phyloP scores from a whole-genome alignment of 805 yeast genomes.

The Saccharomycopsis fermentans region DNA sequence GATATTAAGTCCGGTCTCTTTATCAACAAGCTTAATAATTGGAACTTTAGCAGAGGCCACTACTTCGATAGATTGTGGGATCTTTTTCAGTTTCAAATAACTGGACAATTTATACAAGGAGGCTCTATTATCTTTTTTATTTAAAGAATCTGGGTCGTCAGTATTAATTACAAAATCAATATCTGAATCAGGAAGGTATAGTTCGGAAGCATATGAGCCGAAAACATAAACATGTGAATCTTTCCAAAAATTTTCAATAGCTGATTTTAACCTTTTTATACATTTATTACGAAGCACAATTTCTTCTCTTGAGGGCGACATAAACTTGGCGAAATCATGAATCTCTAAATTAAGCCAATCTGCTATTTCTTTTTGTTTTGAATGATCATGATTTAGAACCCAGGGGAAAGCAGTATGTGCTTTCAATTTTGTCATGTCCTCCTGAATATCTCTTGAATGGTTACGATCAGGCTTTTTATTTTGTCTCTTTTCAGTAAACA shows the following conservation, averaged over 20 bases:
- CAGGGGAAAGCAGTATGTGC: constrained; percentile 40
- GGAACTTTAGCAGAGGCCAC: constrained; percentile 90
- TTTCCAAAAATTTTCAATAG: constrained; percentile 55
- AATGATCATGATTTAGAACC: constrained; percentile 70
- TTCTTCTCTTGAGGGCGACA: constrained; percentile 75
- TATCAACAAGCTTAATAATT: constrained; percentile 81
- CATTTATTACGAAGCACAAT: constrained; percentile 56
- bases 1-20: constrained; percentile 56
- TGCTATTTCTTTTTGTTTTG: constrained; percentile 64
- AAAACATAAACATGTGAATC: constrained; percentile 75
- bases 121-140: constrained; percentile 43
- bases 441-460: constrained; percentile 12
- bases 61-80: constrained; percentile 71
- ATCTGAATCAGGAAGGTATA: constrained; percentile 91
- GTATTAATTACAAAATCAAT: constrained; percentile 86
- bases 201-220: constrained; percentile 90
- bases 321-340: constrained; percentile 70
- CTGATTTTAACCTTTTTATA: constrained; percentile 46
- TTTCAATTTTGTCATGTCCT: constrained; percentile 1
- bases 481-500: constrained; percentile 22
- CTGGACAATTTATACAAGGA: constrained; percentile 65
- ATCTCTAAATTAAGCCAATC: constrained; percentile 86
- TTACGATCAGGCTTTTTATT: constrained; percentile 24
- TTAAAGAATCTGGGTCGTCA: constrained; percentile 21
- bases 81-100: constrained; percentile 44